phyloP scores from a whole-genome alignment of 306 rosid genomes.

The Fragaria vesca region DNA sequence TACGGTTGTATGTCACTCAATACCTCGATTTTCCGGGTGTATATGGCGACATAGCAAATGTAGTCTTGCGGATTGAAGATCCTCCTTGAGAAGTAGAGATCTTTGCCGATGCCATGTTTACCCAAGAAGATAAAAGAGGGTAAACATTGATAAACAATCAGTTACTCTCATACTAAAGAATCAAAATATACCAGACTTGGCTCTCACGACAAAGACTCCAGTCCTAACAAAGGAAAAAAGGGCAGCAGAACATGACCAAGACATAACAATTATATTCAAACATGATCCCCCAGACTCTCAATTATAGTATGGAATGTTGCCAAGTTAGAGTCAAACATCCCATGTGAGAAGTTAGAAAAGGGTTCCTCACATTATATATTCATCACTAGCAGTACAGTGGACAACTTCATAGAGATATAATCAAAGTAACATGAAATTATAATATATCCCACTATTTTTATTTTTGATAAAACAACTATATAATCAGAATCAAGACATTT shows the following conservation, averaged over 20 bases:
- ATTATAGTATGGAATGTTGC: background rate
- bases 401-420: background rate
- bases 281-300: background rate
- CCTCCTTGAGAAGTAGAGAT: background rate
- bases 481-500: conserved; percentile 26
- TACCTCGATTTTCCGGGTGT: too few species aligned
- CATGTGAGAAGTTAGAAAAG: conserved; percentile 22
- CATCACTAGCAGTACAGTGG: background rate
- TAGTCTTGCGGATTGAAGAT: background rate
- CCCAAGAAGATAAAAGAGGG: background rate
- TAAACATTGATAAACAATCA: background rate
- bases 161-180: background rate
- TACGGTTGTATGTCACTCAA: too few species aligned
- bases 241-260: background rate
- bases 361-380: background rate
- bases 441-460: conserved; percentile 14
- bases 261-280: conserved; percentile 7
- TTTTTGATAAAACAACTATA: conserved; percentile 24
- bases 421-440: background rate
- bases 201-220: background rate
- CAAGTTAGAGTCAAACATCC: conserved; percentile 21
- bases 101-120: background rate
- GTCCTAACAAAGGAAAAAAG: background rate
- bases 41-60: background rate
- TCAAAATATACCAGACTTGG: background rate